Evolutionary conservation across 257 asterid genomes (phyloP), one percentile per base, ranked within the genome.

Genomic region (Craterostigma plantagineum): DNA sequence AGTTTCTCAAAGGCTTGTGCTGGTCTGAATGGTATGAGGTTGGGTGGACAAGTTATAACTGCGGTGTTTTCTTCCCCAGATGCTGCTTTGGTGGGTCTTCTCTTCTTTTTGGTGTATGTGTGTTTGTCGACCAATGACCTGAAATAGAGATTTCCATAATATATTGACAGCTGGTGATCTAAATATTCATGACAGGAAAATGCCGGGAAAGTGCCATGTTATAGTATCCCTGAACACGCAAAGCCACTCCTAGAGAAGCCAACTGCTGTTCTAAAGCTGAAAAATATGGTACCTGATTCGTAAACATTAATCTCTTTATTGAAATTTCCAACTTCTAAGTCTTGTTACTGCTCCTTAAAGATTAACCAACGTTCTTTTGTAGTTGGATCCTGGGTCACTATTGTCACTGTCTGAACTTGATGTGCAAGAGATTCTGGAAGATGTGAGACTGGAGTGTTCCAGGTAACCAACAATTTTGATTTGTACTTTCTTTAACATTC

Each of bases 1-100:
- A 69, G 75, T 83, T 65, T 74, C 91, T 58, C 67, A 33, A 83
- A 79, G 77, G 95, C 94, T 11, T 90, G 98, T 65, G 87, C 95
- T 59, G 98, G 92, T 62, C 93, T 90, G 53, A 90, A 70, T 64
- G 95, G 95, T 49, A 66, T 77, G 78, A 75, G 57, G 65, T 58
- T 90, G 73, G 91, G 98, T 38, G 94, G 95, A 48, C 61, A 68
- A 66, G 79, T 83, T 61, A 56, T 79, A 43, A 74, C 86, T 36
- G 98, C 91, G 23, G 87, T 77, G 38, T 70, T 63, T 61, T 91
- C 94, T 45, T 61, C 60, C 43, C 84, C 79, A 30, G 77, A 70
- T 52, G 55, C 69, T 56, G 51, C 53, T 27, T 48, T 50, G 55
- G 61, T 63, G 74, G 42, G 90, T 70, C 60, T 16, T 23, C 15